Conservation (phyloP, 768 basidiomycete species). For the Kwoniella bestiolae region DNA sequence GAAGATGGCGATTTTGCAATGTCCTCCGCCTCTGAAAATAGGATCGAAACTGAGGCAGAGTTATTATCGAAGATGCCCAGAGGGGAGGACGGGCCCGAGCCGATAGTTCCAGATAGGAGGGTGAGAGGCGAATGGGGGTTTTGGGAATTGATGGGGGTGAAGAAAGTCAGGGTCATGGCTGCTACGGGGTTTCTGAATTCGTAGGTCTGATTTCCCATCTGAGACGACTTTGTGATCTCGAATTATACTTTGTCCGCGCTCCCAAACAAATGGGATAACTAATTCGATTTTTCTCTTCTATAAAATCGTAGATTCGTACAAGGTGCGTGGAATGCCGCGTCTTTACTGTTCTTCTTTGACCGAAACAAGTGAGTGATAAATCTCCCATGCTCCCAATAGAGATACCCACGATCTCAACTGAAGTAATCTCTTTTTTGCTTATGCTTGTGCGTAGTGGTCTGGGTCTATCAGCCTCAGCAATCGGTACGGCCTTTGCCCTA, state of each 20-base stretch:
- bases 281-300: slow-evolving; percentile 5
- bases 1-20: neutral
- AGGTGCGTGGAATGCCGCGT: slow-evolving; percentile 52
- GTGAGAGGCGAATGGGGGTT: slow-evolving; percentile 44
- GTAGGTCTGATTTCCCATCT: slow-evolving; percentile 23
- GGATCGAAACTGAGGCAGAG: too few species aligned
- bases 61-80: slow-evolving; percentile 10
- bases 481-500: slow-evolving; percentile 50
- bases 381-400: neutral
- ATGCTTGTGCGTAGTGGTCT: slow-evolving; percentile 48
- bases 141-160: slow-evolving; percentile 47
- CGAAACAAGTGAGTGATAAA: slow-evolving; percentile 44
- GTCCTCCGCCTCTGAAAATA: neutral
- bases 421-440: neutral
- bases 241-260: too few species aligned
- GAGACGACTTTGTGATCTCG: neutral
- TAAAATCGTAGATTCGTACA: slow-evolving; percentile 44
- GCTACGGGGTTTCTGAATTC: slow-evolving; percentile 49
- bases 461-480: slow-evolving; percentile 52
- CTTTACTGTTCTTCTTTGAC: slow-evolving; percentile 55
- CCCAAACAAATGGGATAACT: too few species aligned
- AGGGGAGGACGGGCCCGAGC: slow-evolving; percentile 8
- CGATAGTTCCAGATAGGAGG: neutral
- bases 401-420: neutral
- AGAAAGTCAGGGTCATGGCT: slow-evolving; percentile 44